Evolutionary conservation across 192 early-diverging fungal genomes (phyloP).

Genomic region (Chytriomyces sp.): DNA sequence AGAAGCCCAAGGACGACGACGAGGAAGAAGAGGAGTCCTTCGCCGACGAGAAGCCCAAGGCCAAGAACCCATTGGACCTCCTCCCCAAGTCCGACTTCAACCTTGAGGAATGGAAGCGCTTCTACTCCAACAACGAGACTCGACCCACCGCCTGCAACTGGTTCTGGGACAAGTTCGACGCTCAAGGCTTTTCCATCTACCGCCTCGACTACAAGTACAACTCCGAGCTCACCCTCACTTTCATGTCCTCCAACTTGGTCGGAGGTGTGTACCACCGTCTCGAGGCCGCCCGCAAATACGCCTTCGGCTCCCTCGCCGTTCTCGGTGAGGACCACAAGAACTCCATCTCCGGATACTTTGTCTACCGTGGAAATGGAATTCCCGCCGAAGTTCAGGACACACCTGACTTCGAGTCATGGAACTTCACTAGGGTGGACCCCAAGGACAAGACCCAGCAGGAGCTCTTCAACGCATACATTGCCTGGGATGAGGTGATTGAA

Average conservation of each 20-base stretch:
- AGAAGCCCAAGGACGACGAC: conserved; percentile 60
- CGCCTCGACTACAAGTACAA: conserved; percentile 96
- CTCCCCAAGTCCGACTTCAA: conserved; percentile 80
- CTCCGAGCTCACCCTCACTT: conserved; percentile 78
- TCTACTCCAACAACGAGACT: conserved; percentile 96
- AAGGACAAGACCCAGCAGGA: conserved; percentile 61
- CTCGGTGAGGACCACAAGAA: conserved; percentile 83
- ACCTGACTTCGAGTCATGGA: conserved; percentile 87
- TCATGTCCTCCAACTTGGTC: conserved; percentile 93
- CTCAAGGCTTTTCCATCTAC: conserved; percentile 88
- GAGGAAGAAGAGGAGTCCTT: conserved; percentile 64
- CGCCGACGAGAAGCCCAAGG: conserved; percentile 77
- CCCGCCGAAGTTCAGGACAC: conserved; percentile 78
- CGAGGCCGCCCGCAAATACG: conserved; percentile 90
- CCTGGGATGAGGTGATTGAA: conserved; percentile 82
- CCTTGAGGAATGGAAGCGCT: conserved; percentile 93
- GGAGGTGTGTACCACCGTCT: conserved; percentile 92
- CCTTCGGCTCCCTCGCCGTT: conserved; percentile 83
- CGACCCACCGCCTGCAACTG: conserved; percentile 81
- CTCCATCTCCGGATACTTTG: conserved; percentile 91
- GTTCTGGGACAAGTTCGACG: conserved; percentile 91
- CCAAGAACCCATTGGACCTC: conserved; percentile 86
- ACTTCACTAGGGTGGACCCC: conserved; percentile 74
- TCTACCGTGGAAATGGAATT: conserved; percentile 83
- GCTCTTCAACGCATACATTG: conserved; percentile 70